Evolutionary conservation across 345 rosid genomes (phyloP).

Genomic region (Salix arbutifolia): DNA sequence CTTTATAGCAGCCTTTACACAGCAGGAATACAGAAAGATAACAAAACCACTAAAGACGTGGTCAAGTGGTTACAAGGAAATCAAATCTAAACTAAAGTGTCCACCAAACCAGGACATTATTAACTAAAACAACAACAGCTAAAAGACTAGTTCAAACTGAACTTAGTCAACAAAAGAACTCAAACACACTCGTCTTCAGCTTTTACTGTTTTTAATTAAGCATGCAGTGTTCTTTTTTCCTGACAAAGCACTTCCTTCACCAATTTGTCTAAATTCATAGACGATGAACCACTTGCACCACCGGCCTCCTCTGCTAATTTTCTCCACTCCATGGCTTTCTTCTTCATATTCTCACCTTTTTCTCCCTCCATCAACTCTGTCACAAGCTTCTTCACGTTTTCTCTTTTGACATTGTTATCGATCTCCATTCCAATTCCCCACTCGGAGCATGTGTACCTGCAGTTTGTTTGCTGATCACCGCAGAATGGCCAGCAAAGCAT

Average conservation of each 20-base stretch:
- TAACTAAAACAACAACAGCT: too few relatives aligned
- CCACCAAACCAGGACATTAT: too few relatives aligned
- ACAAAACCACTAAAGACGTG: too few relatives aligned
- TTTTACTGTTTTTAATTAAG: too few relatives aligned
- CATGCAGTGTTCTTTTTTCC: not conserved
- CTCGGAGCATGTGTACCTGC: not conserved
- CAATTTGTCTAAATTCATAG: not conserved
- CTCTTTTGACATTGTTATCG: not conserved
- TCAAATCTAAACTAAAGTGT: too few relatives aligned
- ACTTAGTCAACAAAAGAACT: too few relatives aligned
- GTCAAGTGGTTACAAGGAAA: too few relatives aligned
- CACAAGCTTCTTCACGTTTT: not conserved
- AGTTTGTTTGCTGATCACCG: slow-evolving; percentile 14
- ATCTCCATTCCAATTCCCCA: slow-evolving; percentile 1
- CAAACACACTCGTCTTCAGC: not conserved
- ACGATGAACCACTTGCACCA: not conserved
- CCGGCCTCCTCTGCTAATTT: not conserved
- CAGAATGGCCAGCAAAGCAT: slow-evolving; percentile 19
- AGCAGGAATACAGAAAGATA: too few relatives aligned
- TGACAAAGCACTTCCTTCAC: not conserved
- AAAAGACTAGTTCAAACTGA: too few relatives aligned
- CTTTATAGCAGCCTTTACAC: too few relatives aligned
- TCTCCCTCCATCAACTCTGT: not conserved
- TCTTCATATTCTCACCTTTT: not conserved
- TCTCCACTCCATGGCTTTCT: not conserved